A percentile compares a stretch with the other conserved stretches of the same genome.
phyloP scores from a whole-genome alignment of 805 yeast genomes.

The Kuraishia capsulata region DNA sequence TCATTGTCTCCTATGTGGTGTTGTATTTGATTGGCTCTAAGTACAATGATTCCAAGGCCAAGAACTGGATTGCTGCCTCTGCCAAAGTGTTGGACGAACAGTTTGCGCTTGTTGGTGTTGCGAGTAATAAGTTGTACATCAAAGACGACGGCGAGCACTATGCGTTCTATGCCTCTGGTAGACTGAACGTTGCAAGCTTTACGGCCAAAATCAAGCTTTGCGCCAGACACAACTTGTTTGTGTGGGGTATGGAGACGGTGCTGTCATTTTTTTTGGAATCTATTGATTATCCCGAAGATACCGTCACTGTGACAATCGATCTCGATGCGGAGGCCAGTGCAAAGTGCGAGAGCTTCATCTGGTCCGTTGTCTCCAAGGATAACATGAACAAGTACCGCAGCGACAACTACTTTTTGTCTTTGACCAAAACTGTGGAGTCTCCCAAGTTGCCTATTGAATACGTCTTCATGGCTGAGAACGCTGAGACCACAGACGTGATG shows the following conservation, averaged over 20 bases:
- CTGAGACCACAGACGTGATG: slow-evolving; percentile 67
- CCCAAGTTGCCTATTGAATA: slow-evolving; percentile 59
- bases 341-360: slow-evolving; percentile 60
- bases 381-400: slow-evolving; percentile 72
- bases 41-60: slow-evolving; percentile 49
- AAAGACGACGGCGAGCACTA: slow-evolving; percentile 57
- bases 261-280: slow-evolving; percentile 50
- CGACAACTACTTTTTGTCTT: slow-evolving; percentile 70
- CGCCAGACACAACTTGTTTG: slow-evolving; percentile 73
- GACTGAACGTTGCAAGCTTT: slow-evolving; percentile 63
- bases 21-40: slow-evolving; percentile 51
- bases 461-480: slow-evolving; percentile 84
- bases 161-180: slow-evolving; percentile 78
- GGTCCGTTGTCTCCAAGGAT: slow-evolving; percentile 78
- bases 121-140: slow-evolving; percentile 33
- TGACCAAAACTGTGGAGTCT: slow-evolving; percentile 76
- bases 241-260: slow-evolving; percentile 55
- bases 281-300: slow-evolving; percentile 46
- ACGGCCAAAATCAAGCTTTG: slow-evolving; percentile 53
- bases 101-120: slow-evolving; percentile 72
- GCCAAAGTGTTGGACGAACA: slow-evolving; percentile 51
- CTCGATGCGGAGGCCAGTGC: slow-evolving; percentile 33
- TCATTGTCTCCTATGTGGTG: slow-evolving; percentile 38
- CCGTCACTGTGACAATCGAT: slow-evolving; percentile 51
- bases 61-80: slow-evolving; percentile 35